Percentiles rank a stretch among this genome's conserved stretches.
Evolutionary conservation across 768 basidiomycete genomes (phyloP).

Genomic region (Boletus vinaceobasis): DNA sequence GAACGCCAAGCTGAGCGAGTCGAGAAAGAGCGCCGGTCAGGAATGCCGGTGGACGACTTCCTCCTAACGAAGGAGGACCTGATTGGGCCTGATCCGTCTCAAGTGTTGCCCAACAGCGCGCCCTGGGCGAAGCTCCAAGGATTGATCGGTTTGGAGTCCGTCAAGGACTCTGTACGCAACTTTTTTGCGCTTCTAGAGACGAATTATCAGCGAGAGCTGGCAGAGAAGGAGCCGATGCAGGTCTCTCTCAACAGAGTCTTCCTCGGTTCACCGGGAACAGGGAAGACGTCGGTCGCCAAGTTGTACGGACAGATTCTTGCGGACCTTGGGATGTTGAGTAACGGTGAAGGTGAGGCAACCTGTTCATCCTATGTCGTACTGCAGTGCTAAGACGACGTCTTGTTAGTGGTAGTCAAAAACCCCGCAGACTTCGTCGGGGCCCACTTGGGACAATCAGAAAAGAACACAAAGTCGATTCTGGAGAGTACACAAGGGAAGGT

Average conservation of each 20-base stretch:
- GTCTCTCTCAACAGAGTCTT: conserved; percentile 65
- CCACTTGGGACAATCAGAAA: conserved; percentile 57
- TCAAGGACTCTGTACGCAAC: conserved; percentile 55
- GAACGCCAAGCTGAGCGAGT: conserved; percentile 56
- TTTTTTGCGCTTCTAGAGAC: conserved; percentile 45
- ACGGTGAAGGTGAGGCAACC: conserved; percentile 57
- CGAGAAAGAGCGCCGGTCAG: conserved; percentile 38
- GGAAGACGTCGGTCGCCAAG: conserved; percentile 70
- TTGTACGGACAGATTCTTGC: conserved; percentile 63
- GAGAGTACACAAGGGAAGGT: conserved; percentile 61
- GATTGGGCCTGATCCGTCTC: conserved; percentile 62
- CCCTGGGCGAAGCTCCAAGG: conserved; percentile 53
- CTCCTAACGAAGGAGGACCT: conserved; percentile 51
- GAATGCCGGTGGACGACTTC: conserved; percentile 48
- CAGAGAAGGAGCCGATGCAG: conserved; percentile 49
- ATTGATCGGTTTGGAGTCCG: conserved; percentile 52
- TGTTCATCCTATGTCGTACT: background rate
- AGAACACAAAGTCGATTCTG: conserved; percentile 62
- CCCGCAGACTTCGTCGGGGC: conserved; percentile 66
- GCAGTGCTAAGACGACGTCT: background rate
- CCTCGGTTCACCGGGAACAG: conserved; percentile 67
- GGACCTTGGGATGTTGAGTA: conserved; percentile 62
- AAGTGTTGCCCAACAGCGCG: conserved; percentile 41
- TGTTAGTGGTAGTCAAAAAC: conserved; percentile 60
- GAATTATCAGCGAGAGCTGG: conserved; percentile 61